Conservation (phyloP, 2,329 filamentous ascomycete species). For the Zopfia rhizophila region DNA sequence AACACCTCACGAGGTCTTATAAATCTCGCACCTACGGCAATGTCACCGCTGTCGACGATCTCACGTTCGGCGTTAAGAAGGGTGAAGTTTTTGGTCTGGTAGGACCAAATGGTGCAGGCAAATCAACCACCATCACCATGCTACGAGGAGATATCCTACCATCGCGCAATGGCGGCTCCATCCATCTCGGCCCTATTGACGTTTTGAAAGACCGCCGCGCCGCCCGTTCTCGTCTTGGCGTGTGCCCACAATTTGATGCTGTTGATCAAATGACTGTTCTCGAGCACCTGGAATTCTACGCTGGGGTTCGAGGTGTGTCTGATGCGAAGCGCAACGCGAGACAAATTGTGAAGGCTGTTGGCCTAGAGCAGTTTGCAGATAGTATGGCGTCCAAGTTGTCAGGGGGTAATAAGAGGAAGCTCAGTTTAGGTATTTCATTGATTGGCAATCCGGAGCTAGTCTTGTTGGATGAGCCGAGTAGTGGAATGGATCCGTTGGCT, state of each 20-base stretch:
- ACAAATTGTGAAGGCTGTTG: slow-evolving; percentile 79
- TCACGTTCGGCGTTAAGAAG: slow-evolving; percentile 80
- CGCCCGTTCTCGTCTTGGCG: slow-evolving; percentile 79
- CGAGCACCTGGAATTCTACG: slow-evolving; percentile 88
- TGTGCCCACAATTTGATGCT: slow-evolving; percentile 79
- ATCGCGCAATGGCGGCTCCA: slow-evolving; percentile 70
- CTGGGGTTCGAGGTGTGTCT: slow-evolving; percentile 78
- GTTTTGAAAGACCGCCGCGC: slow-evolving; percentile 73
- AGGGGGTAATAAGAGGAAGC: slow-evolving; percentile 89
- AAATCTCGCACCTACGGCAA: slow-evolving; percentile 60
- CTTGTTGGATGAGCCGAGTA: slow-evolving; percentile 85
- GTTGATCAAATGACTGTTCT: slow-evolving; percentile 88
- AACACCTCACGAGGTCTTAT: slow-evolving; percentile 81
- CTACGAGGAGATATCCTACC: slow-evolving; percentile 86
- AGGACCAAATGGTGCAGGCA: slow-evolving; percentile 90
- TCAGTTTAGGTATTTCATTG: slow-evolving; percentile 87
- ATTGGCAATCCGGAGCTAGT: slow-evolving; percentile 91
- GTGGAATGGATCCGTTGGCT: slow-evolving; percentile 85
- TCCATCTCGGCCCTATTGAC: slow-evolving; percentile 79
- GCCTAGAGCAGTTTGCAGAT: slow-evolving; percentile 73
- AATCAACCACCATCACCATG: slow-evolving; percentile 86
- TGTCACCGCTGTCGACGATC: slow-evolving; percentile 78
- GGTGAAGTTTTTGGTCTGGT: slow-evolving; percentile 88
- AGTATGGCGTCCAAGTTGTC: slow-evolving; percentile 82
- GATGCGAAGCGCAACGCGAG: slow-evolving; percentile 80